phyloP scores from a whole-genome alignment of 768 basidiomycete genomes.

The Hericium alpestre region DNA sequence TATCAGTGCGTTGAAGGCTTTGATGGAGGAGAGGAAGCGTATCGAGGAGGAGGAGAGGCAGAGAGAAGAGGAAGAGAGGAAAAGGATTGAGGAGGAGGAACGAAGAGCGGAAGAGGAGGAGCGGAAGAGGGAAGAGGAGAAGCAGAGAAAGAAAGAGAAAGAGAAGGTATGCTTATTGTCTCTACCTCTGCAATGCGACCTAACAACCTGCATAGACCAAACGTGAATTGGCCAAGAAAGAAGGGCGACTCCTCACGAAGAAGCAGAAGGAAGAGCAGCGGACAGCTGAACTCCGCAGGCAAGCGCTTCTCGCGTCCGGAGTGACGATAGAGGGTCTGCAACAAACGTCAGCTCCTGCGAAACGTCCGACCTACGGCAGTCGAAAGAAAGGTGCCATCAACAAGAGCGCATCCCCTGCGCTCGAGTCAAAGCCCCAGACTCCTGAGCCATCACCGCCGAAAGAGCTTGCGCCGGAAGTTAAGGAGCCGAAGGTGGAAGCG shows the following conservation, averaged over 20 bases:
- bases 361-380: conserved; percentile 74
- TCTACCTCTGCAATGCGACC: neutral
- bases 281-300: conserved; percentile 80
- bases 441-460: conserved; percentile 10
- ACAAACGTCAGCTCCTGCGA: conserved; percentile 40
- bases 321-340: conserved; percentile 86
- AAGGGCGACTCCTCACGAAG: conserved; percentile 90
- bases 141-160: conserved; percentile 75
- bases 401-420: conserved; percentile 45
- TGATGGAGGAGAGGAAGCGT: conserved; percentile 88
- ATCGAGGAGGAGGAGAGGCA: conserved; percentile 74
- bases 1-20: conserved; percentile 73
- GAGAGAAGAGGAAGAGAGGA: conserved; percentile 66
- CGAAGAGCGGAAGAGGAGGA: conserved; percentile 67
- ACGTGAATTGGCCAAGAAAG: conserved; percentile 82
- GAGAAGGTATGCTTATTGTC: conserved; percentile 49
- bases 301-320: conserved; percentile 84
- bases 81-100: conserved; percentile 85
- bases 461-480: conserved; percentile 13
- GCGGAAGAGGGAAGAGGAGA: conserved; percentile 69
- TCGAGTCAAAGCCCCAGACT: conserved; percentile 37
- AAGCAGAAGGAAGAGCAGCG: conserved; percentile 93
- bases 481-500: neutral
- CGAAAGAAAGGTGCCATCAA: conserved; percentile 64
- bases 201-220: conserved; percentile 48